Evolutionary conservation across 352 stramenopile genomes (phyloP).

Genomic region (Pythium utonaiense): DNA sequence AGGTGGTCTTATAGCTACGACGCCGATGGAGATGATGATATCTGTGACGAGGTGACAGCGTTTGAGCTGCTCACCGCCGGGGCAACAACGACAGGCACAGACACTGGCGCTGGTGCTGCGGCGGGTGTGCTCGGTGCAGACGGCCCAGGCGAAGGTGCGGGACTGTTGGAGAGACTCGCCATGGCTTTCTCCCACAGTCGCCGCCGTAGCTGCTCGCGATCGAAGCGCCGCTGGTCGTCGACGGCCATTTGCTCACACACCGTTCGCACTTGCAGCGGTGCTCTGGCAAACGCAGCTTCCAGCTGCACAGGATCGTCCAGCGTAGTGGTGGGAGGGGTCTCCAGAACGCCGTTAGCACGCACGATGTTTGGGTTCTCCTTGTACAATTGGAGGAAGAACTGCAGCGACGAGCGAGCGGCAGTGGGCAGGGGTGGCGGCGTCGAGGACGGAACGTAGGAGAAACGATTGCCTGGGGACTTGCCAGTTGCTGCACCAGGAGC

Average conservation of each 20-base stretch:
- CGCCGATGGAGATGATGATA: not conserved
- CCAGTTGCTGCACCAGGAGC: not conserved
- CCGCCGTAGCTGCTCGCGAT: conserved; percentile 51
- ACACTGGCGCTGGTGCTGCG: not conserved
- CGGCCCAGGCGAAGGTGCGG: conserved; percentile 10
- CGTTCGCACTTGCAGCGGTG: conserved; percentile 27
- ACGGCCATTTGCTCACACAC: conserved; percentile 45
- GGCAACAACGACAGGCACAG: not conserved
- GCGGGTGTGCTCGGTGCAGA: not conserved
- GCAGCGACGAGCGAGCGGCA: conserved; percentile 29
- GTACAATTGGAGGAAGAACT: conserved; percentile 41
- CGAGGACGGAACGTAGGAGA: conserved; percentile 33
- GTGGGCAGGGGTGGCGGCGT: conserved; percentile 35
- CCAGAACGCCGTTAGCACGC: not conserved
- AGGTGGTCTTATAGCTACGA: not conserved
- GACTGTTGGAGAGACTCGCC: conserved; percentile 21
- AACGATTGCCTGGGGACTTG: conserved; percentile 15
- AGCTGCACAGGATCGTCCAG: conserved; percentile 18
- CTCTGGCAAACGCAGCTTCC: conserved; percentile 26
- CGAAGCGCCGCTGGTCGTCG: conserved; percentile 53
- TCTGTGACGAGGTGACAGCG: conserved; percentile 16
- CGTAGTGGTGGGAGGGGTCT: too few species aligned
- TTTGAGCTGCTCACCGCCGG: not conserved
- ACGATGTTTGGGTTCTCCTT: conserved; percentile 20
- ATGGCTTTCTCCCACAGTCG: conserved; percentile 64